Evolutionary conservation across 257 asterid species (phyloP).

Genomic region (Mentha longifolia): DNA sequence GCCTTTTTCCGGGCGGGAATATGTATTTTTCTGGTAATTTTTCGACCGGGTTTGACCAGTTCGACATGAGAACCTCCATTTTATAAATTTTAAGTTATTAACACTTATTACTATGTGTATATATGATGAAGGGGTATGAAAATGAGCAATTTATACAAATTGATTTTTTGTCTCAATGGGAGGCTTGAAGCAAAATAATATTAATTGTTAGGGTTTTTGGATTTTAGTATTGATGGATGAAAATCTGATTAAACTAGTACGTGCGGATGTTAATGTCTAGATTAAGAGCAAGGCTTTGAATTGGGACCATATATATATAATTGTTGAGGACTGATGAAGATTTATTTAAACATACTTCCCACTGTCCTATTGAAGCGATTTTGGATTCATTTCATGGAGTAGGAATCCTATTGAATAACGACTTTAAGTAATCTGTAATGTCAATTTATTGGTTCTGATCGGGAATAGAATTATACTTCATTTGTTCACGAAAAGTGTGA

Average conservation of each 20-base stretch:
- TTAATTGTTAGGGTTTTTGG: neutral
- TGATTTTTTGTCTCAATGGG: neutral
- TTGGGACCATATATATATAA: neutral
- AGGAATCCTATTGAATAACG: no score
- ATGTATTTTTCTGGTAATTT: slow-evolving; percentile 55
- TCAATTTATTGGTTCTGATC: no score
- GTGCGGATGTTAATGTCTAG: neutral
- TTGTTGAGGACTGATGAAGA: neutral
- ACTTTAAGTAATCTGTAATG: no score
- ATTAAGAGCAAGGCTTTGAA: neutral
- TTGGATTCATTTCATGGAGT: no score
- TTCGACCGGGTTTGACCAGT: slow-evolving; percentile 43
- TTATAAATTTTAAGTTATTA: neutral
- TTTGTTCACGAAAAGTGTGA: no score
- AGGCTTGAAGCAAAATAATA: no score
- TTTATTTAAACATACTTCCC: no score
- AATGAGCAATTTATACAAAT: neutral
- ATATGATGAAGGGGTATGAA: neutral
- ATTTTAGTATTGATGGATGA: neutral
- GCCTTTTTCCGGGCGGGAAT: slow-evolving; percentile 55
- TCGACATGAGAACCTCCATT: slow-evolving; percentile 59
- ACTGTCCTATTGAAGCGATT: no score
- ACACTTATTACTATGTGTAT: neutral
- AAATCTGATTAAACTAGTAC: neutral
- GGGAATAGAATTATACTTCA: no score